phyloP scores from a whole-genome alignment of 2,329 filamentous ascomycete genomes.

The Proliferodiscus dingleyae region DNA sequence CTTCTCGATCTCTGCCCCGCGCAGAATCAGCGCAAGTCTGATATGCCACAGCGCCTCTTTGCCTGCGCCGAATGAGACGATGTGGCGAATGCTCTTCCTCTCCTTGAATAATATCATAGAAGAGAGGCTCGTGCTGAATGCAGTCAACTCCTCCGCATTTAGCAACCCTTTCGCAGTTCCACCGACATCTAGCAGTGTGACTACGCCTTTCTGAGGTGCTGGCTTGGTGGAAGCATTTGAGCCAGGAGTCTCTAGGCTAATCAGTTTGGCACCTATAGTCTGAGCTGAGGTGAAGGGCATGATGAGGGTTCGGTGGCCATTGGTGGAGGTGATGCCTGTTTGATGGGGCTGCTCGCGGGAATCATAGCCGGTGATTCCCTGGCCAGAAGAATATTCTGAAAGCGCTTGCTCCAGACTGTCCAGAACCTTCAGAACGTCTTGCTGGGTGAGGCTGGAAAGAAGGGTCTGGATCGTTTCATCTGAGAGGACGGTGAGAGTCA shows the following conservation, averaged over 20 bases:
- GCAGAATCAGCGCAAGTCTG: slow-evolving; percentile 63
- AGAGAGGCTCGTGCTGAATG: slow-evolving; percentile 70
- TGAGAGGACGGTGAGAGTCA: neutral
- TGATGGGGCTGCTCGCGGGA: slow-evolving; percentile 1
- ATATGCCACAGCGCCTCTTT: slow-evolving; percentile 91
- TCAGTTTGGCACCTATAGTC: slow-evolving; percentile 62
- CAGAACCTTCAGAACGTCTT: neutral
- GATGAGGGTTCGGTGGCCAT: slow-evolving; percentile 56
- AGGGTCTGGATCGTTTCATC: neutral
- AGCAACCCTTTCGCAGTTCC: slow-evolving; percentile 46
- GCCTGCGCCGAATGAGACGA: slow-evolving; percentile 80
- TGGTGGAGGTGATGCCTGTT: neutral
- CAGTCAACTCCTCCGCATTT: slow-evolving; percentile 65
- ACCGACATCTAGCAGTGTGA: slow-evolving; percentile 51
- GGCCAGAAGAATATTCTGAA: neutral
- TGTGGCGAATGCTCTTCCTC: slow-evolving; percentile 59
- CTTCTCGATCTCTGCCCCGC: neutral
- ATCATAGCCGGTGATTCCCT: neutral
- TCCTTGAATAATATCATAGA: slow-evolving; percentile 57
- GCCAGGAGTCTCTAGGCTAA: slow-evolving; percentile 7
- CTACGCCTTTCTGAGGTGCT: neutral
- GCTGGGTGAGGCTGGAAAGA: neutral
- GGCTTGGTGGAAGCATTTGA: neutral
- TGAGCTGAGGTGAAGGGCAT: slow-evolving; percentile 62
- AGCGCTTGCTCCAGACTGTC: neutral